phyloP scores from a whole-genome alignment of 2,329 filamentous ascomycete species.

The Cercospora janseana region DNA sequence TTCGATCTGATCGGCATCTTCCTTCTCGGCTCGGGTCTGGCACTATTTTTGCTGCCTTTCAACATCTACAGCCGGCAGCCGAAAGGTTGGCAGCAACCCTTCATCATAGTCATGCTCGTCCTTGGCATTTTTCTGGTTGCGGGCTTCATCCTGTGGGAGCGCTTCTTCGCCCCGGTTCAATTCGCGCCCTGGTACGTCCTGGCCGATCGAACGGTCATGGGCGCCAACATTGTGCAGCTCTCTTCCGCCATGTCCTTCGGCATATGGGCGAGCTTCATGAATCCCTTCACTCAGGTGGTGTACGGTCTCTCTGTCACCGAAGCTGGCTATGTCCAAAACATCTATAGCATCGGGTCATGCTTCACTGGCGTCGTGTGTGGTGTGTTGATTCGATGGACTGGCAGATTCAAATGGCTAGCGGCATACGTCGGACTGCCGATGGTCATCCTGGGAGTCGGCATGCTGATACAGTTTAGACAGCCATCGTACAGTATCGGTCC shows the following conservation, averaged over 20 bases:
- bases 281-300: conserved; percentile 43
- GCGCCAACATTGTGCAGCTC: conserved; percentile 51
- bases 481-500: conserved; percentile 37
- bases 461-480: conserved; percentile 41
- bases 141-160: conserved; percentile 43
- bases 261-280: conserved; percentile 44
- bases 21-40: conserved; percentile 56
- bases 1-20: conserved; percentile 43
- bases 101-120: conserved; percentile 45
- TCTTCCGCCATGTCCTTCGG: conserved; percentile 33
- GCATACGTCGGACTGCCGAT: conserved; percentile 31
- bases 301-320: conserved; percentile 34
- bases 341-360: conserved; percentile 39
- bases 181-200: conserved; percentile 50
- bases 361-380: conserved; percentile 32
- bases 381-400: conserved; percentile 36
- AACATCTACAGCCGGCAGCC: conserved; percentile 45
- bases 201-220: conserved; percentile 51
- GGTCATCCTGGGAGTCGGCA: conserved; percentile 26
- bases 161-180: conserved; percentile 40
- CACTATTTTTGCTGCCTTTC: conserved; percentile 66
- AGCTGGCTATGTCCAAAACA: conserved; percentile 42
- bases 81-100: conserved; percentile 38
- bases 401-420: conserved; percentile 37
- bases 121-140: conserved; percentile 41